A percentile compares a stretch with the other conserved stretches of the same genome.
Evolutionary conservation across 352 stramenopile species (phyloP).

Genomic region (Phytophthora citrophthora): DNA sequence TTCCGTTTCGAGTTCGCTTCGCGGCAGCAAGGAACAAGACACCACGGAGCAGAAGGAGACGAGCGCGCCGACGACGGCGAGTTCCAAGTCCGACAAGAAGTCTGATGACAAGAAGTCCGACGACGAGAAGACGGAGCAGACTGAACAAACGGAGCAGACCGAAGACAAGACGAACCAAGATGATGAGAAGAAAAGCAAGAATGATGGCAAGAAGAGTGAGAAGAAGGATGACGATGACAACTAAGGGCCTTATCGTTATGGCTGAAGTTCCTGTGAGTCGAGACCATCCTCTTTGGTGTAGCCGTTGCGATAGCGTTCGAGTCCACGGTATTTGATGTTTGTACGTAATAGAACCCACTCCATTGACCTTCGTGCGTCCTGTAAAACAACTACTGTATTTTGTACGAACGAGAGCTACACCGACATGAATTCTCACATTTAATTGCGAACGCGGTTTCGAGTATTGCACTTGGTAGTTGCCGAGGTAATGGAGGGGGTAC

Average conservation of each 20-base stretch:
- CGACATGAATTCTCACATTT: too few relatives aligned
- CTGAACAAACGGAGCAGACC: neutral
- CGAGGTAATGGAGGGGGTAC: conserved; percentile 7
- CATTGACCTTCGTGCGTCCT: too few relatives aligned
- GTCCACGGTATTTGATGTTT: too few relatives aligned
- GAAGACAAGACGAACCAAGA: neutral
- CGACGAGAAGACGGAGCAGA: neutral
- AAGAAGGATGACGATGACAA: conserved; percentile 3
- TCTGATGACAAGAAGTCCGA: neutral
- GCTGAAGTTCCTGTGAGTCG: neutral
- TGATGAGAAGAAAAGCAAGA: neutral
- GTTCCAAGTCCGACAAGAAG: conserved; percentile 1
- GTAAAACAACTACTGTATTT: too few relatives aligned
- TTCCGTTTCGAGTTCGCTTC: conserved; percentile 2
- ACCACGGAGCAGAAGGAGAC: neutral
- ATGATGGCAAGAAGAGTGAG: neutral
- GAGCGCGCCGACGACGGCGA: neutral
- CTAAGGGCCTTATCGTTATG: neutral
- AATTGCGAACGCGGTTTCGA: neutral
- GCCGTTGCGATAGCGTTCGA: neutral
- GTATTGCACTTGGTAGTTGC: conserved; percentile 15
- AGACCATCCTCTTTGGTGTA: neutral
- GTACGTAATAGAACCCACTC: too few relatives aligned
- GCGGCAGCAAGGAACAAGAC: conserved; percentile 3
- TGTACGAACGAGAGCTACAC: too few relatives aligned